Evolutionary conservation across 768 basidiomycete genomes (phyloP).

Genomic region (Butyriboletus loyo): DNA sequence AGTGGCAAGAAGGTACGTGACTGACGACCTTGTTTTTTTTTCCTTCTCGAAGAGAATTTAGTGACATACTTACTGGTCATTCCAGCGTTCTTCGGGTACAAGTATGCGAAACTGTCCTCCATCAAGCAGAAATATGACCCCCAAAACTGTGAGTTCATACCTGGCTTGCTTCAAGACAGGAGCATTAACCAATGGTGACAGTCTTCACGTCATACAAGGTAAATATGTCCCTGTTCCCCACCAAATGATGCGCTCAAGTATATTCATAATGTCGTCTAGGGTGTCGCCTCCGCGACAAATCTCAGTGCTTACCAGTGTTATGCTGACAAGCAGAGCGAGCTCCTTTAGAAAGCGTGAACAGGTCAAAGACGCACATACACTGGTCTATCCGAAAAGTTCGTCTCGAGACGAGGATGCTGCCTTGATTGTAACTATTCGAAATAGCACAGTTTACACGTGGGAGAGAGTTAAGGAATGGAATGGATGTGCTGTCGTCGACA

Average conservation of each 20-base stretch:
- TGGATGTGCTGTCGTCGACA: neutral
- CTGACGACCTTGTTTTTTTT: neutral
- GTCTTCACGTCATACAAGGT: conserved; percentile 23
- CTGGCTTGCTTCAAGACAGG: neutral
- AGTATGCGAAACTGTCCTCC: conserved; percentile 10
- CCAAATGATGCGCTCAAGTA: neutral
- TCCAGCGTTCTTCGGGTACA: conserved; percentile 23
- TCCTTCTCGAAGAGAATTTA: too few relatives aligned
- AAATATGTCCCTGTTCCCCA: too few relatives aligned
- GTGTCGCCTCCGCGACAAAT: conserved; percentile 1
- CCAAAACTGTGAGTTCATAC: conserved; percentile 11
- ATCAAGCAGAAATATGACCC: conserved; percentile 26
- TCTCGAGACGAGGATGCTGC: neutral
- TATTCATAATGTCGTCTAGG: neutral
- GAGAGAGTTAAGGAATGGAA: conserved; percentile 4
- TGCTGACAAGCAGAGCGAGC: neutral
- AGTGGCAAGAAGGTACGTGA: conserved; percentile 17
- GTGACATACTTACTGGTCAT: neutral
- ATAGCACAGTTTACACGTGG: neutral
- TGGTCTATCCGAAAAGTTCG: neutral
- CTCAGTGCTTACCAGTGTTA: conserved; percentile 4
- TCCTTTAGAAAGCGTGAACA: neutral
- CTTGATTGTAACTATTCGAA: conserved; percentile 1
- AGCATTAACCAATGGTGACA: neutral
- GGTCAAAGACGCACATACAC: neutral